These are phyloP conservation scores for Papiliotrema nemorosa DNA, from an alignment of 1,284 basidiomycete species.

Conservation along the genomic window DNA sequence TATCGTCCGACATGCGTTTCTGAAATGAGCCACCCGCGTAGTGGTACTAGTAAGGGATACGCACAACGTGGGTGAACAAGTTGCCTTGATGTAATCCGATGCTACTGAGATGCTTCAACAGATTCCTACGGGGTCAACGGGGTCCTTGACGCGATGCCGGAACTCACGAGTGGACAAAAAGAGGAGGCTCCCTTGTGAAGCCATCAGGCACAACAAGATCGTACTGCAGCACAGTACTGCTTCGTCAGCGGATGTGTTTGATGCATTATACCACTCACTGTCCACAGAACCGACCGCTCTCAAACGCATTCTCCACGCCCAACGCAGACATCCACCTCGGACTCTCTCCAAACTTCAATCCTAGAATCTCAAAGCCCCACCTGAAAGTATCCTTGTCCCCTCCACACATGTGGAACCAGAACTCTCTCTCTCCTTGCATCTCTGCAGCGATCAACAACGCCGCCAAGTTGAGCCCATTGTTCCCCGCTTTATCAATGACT, in stretches of 20 bases:
- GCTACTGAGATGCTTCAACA: conserved; percentile 50
- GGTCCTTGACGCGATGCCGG: background rate
- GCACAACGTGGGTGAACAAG: conserved; percentile 43
- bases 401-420: conserved; percentile 52
- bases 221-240: conserved; percentile 41
- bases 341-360: conserved; percentile 41
- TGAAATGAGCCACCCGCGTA: background rate
- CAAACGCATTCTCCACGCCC: conserved; percentile 34
- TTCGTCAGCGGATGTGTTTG: background rate
- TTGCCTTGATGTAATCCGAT: conserved; percentile 21
- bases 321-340: conserved; percentile 50
- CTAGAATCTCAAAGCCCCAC: conserved; percentile 51
- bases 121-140: conserved; percentile 42
- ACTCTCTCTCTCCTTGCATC: conserved; percentile 46
- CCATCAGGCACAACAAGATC: conserved; percentile 33
- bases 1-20: conserved; percentile 39
- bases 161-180: conserved; percentile 40
- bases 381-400: conserved; percentile 52
- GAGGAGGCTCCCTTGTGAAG: conserved; percentile 23
- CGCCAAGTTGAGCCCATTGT: conserved; percentile 51
- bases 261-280: conserved; percentile 39
- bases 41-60: conserved; percentile 2
- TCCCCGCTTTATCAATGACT: conserved; percentile 52
- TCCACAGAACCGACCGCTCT: conserved; percentile 49
- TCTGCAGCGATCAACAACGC: conserved; percentile 50